phyloP scores from a whole-genome alignment of 2,329 filamentous ascomycete species.

The Aaosphaeria arxii region DNA sequence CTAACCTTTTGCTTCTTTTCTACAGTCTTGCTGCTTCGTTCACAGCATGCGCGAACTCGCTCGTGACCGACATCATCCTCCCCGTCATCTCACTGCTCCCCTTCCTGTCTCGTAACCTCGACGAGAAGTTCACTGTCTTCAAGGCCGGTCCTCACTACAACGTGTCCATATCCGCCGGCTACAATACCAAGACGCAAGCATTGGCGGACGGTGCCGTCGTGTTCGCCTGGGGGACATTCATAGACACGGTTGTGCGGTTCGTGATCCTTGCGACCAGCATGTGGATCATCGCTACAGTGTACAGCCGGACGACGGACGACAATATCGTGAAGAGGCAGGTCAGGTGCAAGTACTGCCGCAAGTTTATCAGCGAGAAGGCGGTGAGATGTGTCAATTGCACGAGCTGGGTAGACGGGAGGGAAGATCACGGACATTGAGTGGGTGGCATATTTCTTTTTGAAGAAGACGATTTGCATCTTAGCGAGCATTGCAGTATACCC shows the following conservation, averaged over 20 bases:
- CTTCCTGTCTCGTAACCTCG: slow-evolving; percentile 67
- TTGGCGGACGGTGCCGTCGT: slow-evolving; percentile 69
- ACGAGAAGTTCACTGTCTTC: slow-evolving; percentile 70
- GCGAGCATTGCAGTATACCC: too few species aligned
- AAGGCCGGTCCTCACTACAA: slow-evolving; percentile 52
- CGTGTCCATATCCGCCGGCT: slow-evolving; percentile 47
- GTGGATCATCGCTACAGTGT: slow-evolving; percentile 62
- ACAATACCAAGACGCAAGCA: slow-evolving; percentile 69
- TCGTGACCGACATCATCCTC: slow-evolving; percentile 68
- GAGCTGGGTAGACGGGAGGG: slow-evolving; percentile 56
- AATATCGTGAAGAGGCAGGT: slow-evolving; percentile 69
- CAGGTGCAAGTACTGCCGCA: slow-evolving; percentile 67
- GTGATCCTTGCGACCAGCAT: slow-evolving; percentile 62
- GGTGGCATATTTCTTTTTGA: too few species aligned
- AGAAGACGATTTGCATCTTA: too few species aligned
- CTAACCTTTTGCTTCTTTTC: not conserved
- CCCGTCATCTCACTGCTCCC: slow-evolving; percentile 67
- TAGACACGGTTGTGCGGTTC: slow-evolving; percentile 66
- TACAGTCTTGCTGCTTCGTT: slow-evolving; percentile 66
- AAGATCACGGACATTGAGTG: slow-evolving; percentile 32
- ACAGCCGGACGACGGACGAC: slow-evolving; percentile 60
- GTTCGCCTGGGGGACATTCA: slow-evolving; percentile 68
- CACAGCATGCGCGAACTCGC: slow-evolving; percentile 67
- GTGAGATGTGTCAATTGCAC: slow-evolving; percentile 56
- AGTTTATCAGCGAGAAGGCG: slow-evolving; percentile 62